Percentiles rank a stretch among this genome's conserved stretches.
These are phyloP conservation scores for Myxozyma neglecta DNA, from an alignment of 805 yeast genomes.

Conservation along the genomic window DNA sequence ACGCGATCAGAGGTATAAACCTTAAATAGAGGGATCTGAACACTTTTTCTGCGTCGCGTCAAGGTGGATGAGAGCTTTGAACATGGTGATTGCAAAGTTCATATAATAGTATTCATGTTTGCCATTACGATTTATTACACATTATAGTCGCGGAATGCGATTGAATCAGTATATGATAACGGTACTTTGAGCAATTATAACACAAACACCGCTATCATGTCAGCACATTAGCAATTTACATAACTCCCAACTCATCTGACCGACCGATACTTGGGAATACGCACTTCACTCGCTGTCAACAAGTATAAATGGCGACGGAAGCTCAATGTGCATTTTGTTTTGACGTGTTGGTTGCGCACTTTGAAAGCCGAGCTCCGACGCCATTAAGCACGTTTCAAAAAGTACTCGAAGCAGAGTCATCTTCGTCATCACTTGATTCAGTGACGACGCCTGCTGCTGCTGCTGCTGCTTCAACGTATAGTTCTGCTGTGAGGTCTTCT, in stretches of 20 bases:
- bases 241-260: neutral
- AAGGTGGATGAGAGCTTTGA: too few relatives aligned
- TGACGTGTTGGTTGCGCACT: slow-evolving; percentile 28
- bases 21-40: neutral
- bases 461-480: neutral
- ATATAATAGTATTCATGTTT: too few relatives aligned
- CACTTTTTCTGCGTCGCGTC: neutral
- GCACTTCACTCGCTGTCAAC: neutral
- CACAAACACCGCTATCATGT: neutral
- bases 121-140: too few relatives aligned
- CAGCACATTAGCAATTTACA: neutral
- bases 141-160: too few relatives aligned
- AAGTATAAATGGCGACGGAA: slow-evolving; percentile 27
- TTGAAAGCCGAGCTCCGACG: slow-evolving; percentile 16
- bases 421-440: slow-evolving; percentile 8
- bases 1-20: slow-evolving; percentile 7
- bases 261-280: neutral
- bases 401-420: neutral
- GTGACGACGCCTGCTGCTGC: neutral
- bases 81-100: too few relatives aligned
- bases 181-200: too few relatives aligned
- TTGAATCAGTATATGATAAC: too few relatives aligned
- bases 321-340: slow-evolving; percentile 35
- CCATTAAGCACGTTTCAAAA: slow-evolving; percentile 22
- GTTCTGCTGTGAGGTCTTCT: neutral